A percentile compares a stretch with the other conserved stretches of the same genome.
Evolutionary conservation across 805 yeast species (phyloP).

Genomic region (Saturnispora serradocipensis): DNA sequence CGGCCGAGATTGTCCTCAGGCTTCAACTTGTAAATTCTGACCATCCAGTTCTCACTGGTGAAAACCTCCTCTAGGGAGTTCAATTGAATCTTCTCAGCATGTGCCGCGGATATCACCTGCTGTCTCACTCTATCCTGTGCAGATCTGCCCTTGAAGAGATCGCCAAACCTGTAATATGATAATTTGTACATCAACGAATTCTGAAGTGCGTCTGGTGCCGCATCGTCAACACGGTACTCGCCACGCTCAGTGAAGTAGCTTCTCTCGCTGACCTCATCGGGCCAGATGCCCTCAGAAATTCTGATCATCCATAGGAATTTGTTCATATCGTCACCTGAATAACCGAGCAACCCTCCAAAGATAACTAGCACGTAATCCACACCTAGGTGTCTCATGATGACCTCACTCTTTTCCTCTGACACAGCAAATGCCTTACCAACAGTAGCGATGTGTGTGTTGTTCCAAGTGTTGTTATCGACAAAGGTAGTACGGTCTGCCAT

Average conservation of each 20-base stretch:
- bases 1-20: constrained; percentile 84
- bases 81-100: constrained; percentile 41
- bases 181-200: constrained; percentile 90
- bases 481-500: constrained; percentile 99
- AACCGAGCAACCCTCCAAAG: constrained; percentile 91
- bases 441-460: constrained; percentile 97
- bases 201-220: constrained; percentile 78
- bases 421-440: constrained; percentile 98
- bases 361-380: constrained; percentile 90
- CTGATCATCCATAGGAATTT: constrained; percentile 98
- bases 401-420: constrained; percentile 77
- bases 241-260: constrained; percentile 77
- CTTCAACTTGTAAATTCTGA: constrained; percentile 86
- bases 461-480: constrained; percentile 99
- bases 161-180: constrained; percentile 81
- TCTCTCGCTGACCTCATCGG: constrained; percentile 89
- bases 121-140: constrained; percentile 82
- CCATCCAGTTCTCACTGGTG: constrained; percentile 95
- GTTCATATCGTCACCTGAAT: constrained; percentile 92
- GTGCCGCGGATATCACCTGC: constrained; percentile 37
- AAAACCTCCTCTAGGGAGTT: constrained; percentile 87
- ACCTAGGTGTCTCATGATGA: constrained; percentile 81
- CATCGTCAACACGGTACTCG: constrained; percentile 77
- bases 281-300: constrained; percentile 99
- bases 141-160: constrained; percentile 50